These are phyloP conservation scores for Aurantiochytrium sp. DNA, from an alignment of 108 stramenopile species.

Conservation along the genomic window DNA sequence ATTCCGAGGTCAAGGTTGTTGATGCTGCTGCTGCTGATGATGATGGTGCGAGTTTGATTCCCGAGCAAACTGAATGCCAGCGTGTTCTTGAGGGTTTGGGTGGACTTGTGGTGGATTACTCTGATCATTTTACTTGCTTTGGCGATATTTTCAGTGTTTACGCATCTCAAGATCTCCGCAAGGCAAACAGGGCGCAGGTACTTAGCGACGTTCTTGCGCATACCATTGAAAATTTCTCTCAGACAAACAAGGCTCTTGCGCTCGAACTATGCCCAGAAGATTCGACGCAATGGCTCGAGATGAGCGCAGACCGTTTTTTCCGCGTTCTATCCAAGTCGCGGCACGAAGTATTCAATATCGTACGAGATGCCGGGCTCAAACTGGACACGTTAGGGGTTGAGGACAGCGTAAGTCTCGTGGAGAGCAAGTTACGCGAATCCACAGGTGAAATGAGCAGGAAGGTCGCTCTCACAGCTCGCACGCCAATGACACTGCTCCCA, in stretches of 20 bases:
- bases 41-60: neutral
- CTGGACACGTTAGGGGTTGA: neutral
- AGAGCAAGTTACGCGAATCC: neutral
- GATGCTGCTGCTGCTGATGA: too few species aligned
- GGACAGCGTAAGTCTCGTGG: neutral
- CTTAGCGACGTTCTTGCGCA: neutral
- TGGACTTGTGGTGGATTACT: neutral
- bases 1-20: too few species aligned
- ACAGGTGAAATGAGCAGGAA: neutral
- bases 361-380: neutral
- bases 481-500: neutral
- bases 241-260: neutral
- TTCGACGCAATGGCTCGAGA: neutral
- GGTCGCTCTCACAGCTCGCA: neutral
- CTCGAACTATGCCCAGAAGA: neutral
- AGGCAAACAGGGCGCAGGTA: neutral
- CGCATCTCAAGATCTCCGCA: neutral
- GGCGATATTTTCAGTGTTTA: neutral
- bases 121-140: neutral
- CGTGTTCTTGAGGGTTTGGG: neutral
- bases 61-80: neutral
- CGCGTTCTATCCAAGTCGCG: neutral
- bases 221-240: neutral
- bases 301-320: neutral
- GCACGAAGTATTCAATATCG: constrained; percentile 28